Conservation (phyloP, 164 flowering plant genomes). For the Tinospora cordifolia region DNA sequence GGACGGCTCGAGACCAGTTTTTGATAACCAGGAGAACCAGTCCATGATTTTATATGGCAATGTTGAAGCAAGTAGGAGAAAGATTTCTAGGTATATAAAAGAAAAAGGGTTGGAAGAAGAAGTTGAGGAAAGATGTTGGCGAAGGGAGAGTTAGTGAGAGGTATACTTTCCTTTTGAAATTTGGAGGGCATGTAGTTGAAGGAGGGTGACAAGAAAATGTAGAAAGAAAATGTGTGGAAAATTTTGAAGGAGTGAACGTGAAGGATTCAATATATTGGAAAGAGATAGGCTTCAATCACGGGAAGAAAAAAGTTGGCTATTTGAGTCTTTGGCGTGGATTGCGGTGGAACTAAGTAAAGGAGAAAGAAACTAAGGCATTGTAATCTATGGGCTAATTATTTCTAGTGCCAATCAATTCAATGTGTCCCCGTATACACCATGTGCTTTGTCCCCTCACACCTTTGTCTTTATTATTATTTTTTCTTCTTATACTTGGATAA, state of each 20-base stretch:
- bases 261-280: not conserved
- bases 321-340: conserved; percentile 4
- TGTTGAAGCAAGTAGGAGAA: not conserved
- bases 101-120: not conserved
- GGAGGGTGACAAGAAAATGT: not conserved
- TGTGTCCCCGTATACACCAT: not conserved
- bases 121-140: conserved; percentile 3
- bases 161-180: conserved; percentile 6
- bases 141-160: not conserved
- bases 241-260: conserved; percentile 5
- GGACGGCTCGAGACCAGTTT: conserved; percentile 45
- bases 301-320: not conserved
- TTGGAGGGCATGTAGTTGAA: conserved; percentile 8
- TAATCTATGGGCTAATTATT: not conserved
- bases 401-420: not conserved
- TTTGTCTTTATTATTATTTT: too few relatives aligned
- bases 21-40: conserved; percentile 82
- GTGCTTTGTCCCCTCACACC: not conserved
- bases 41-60: conserved; percentile 39
- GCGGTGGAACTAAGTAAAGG: conserved; percentile 9
- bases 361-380: not conserved
- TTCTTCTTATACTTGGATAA: not conserved
- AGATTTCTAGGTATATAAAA: conserved; percentile 1
- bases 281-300: not conserved
- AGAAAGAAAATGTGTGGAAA: not conserved